phyloP scores from a whole-genome alignment of 306 rosid genomes.

The Lathyrus aphaca region DNA sequence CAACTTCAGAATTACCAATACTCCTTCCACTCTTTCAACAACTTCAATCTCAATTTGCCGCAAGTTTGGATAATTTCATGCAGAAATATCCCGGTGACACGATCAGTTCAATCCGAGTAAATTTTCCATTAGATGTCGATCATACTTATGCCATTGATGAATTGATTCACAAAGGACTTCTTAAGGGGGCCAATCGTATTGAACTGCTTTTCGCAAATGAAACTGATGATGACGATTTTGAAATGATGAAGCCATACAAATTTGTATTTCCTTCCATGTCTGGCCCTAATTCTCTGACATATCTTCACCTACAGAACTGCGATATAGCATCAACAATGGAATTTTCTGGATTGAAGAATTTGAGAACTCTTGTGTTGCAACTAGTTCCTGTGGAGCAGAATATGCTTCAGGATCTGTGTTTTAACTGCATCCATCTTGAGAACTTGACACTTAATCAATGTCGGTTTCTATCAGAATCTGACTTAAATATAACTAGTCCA shows the following conservation, averaged over 20 bases:
- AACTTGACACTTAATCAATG: background rate
- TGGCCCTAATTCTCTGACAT: background rate
- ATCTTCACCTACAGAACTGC: background rate
- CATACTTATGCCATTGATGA: too few relatives aligned
- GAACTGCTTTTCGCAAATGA: background rate
- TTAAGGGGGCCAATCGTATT: too few relatives aligned
- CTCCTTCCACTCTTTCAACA: too few relatives aligned
- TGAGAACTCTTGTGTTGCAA: background rate
- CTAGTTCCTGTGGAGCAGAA: background rate
- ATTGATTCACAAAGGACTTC: too few relatives aligned
- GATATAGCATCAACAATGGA: background rate
- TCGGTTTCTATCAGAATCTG: background rate
- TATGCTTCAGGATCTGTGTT: background rate
- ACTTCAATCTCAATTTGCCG: too few relatives aligned
- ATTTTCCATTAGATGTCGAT: too few relatives aligned
- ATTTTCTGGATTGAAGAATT: background rate
- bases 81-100: too few relatives aligned
- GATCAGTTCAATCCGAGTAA: too few relatives aligned
- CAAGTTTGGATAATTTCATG: too few relatives aligned
- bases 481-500: background rate
- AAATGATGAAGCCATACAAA: background rate
- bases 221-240: background rate
- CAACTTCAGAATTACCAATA: too few relatives aligned
- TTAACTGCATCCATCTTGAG: background rate
- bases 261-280: background rate